A percentile compares a stretch with the other conserved stretches of the same genome.
phyloP scores from a whole-genome alignment of 768 basidiomycete species.

The Russula vinacea region DNA sequence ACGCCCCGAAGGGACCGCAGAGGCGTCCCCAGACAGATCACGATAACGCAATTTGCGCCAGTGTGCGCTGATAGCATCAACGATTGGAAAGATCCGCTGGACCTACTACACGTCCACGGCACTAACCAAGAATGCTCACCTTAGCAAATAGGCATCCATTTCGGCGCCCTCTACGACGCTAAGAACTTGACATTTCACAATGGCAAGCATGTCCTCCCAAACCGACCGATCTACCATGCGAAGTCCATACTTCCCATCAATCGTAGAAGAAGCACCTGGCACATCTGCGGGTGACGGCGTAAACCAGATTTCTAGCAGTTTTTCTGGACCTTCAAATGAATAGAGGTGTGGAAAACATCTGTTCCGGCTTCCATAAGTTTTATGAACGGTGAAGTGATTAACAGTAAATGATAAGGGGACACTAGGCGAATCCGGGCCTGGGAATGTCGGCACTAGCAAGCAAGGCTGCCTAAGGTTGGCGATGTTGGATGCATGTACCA shows the following conservation, averaged over 20 bases:
- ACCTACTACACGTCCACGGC: neutral
- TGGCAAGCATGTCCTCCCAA: conserved; percentile 97
- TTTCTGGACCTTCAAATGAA: conserved; percentile 92
- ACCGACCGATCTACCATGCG: conserved; percentile 66
- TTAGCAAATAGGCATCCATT: conserved; percentile 92
- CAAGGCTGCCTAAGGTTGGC: conserved; percentile 7
- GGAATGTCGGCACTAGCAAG: conserved; percentile 16
- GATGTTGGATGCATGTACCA: conserved; percentile 27
- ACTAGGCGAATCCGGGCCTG: neutral
- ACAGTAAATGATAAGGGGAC: neutral
- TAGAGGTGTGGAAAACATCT: conserved; percentile 26
- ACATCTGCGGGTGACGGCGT: conserved; percentile 67
- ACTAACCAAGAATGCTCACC: conserved; percentile 49
- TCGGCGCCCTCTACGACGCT: conserved; percentile 86
- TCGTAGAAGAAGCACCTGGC: conserved; percentile 42
- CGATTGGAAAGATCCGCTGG: neutral
- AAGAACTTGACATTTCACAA: conserved; percentile 95
- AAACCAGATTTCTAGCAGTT: conserved; percentile 97
- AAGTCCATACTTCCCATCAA: conserved; percentile 60
- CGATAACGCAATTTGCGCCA: neutral
- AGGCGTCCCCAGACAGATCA: neutral
- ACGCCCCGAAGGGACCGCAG: neutral
- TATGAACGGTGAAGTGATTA: neutral
- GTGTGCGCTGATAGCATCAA: conserved; percentile 4
- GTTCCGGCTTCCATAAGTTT: conserved; percentile 17